phyloP scores from a whole-genome alignment of 768 basidiomycete species.

The Lactifluus volemus region DNA sequence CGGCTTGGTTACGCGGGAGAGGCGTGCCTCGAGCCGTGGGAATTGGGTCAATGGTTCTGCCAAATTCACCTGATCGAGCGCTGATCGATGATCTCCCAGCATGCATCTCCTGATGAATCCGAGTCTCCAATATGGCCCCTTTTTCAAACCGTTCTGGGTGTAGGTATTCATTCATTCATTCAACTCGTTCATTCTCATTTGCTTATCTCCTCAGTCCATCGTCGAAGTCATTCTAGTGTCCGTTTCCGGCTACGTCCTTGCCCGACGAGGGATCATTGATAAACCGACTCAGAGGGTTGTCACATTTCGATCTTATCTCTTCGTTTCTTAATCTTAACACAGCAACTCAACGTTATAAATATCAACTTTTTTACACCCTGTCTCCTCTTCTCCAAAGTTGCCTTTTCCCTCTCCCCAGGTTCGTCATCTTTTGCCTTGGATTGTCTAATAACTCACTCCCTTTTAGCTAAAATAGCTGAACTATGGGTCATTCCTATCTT shows the following conservation, averaged over 20 bases:
- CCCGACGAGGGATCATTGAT: constrained; percentile 72
- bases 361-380: constrained; percentile 85
- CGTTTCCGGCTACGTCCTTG: constrained; percentile 75
- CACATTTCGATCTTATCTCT: not conserved
- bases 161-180: constrained; percentile 23
- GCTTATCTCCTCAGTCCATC: constrained; percentile 51
- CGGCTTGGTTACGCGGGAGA: too few relatives aligned
- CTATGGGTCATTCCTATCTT: constrained; percentile 83
- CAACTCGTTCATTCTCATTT: not conserved
- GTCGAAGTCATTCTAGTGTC: constrained; percentile 83
- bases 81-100: not conserved
- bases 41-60: not conserved
- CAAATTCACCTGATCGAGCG: too few relatives aligned
- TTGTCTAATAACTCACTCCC: not conserved
- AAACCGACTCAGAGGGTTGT: constrained; percentile 81
- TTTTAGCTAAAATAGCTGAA: constrained; percentile 61
- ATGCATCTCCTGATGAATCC: constrained; percentile 2
- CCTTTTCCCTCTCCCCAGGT: constrained; percentile 73
- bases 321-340: not conserved
- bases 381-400: constrained; percentile 89
- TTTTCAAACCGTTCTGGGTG: constrained; percentile 50
- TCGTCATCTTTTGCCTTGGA: constrained; percentile 12
- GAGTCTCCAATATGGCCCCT: constrained; percentile 39
- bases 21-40: constrained; percentile 18
- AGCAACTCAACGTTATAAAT: constrained; percentile 78